Base-by-base conservation (phyloP, 371 early-diverging fungal species). In the Mortierella sp. region DNA sequence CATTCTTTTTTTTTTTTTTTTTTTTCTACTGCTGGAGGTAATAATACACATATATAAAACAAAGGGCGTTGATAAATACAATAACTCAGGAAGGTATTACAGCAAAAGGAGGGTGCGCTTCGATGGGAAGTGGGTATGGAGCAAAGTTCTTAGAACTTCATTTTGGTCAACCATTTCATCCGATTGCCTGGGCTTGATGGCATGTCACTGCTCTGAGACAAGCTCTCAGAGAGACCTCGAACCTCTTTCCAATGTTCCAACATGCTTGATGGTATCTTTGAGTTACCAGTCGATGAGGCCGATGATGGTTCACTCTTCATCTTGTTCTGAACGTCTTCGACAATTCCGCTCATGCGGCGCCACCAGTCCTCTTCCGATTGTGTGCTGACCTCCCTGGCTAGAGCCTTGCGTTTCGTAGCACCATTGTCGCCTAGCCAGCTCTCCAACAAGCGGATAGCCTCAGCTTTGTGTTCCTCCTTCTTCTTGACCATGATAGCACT, bases 151-250 rank as follows among this genome's bases (percentile, higher is more conserved):
- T 24, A 11, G 24, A 26, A 26, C 24, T 30, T 28, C 24, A 78
- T 66, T 32, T 72, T 77, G 24, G 77, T 77, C 55, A 77, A 26
- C 78, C 78, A 78, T 59, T 78, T 78, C 49, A 65, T 68, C 55
- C 70, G 60, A 18, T 55, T 65, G 30, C 73, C 63, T 3, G 72
- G 60, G 9, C 73, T 69, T 0, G 78, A 69, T 18, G 60, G 51
- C 5, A 22, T 18, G n/a, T 78, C 78, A 10, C 55, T 39, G 10
- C 52, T 43, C 26, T 64, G 60, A 10, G 58, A 22, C 43, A 72
- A 43, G 10, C 55, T 32, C 45, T 71, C 72, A 12, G 73, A 72
- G 16, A 78, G 40, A 16, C 49, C 37, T 12, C 63, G 73, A 40
- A 78, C 78, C 62, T 78, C 78, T 22, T 35, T 49, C 78, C 78